phyloP scores from a whole-genome alignment of 1,139 yeast genomes.

The Hemisphaericaspora xylofermentans region DNA sequence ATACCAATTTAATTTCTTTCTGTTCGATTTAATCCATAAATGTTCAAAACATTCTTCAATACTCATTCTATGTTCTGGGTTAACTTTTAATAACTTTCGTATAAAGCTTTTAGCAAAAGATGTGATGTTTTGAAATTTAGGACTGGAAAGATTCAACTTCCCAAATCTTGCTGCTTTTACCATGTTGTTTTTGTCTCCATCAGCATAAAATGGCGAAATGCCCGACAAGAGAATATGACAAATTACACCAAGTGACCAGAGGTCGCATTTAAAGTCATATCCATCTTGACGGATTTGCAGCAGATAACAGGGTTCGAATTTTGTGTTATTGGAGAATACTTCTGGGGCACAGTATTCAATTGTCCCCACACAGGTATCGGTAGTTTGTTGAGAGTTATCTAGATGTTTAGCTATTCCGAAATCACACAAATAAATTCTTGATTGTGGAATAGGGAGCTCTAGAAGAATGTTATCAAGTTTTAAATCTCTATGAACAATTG shows the following conservation, averaged over 20 bases:
- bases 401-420: conserved; percentile 60
- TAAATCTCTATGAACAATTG: conserved; percentile 24
- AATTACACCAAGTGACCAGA: conserved; percentile 68
- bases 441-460: conserved; percentile 49
- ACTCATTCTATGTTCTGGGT: conserved; percentile 34
- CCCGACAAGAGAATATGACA: conserved; percentile 57
- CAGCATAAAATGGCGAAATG: conserved; percentile 59
- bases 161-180: conserved; percentile 42
- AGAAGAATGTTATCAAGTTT: conserved; percentile 57
- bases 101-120: conserved; percentile 46
- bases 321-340: conserved; percentile 13
- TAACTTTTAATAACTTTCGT: conserved; percentile 33
- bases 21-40: conserved; percentile 41
- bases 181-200: conserved; percentile 37
- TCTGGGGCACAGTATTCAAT: conserved; percentile 73
- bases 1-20: conserved; percentile 15
- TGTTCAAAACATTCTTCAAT: conserved; percentile 34
- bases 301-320: not conserved
- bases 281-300: conserved; percentile 24
- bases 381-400: conserved; percentile 24
- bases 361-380: conserved; percentile 63
- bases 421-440: conserved; percentile 58
- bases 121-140: conserved; percentile 43
- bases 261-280: conserved; percentile 57
- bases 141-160: conserved; percentile 33